These are phyloP conservation scores for Vaccinium corymbosum DNA, from an alignment of 148 eudicot genomes.

Conservation along the genomic window DNA sequence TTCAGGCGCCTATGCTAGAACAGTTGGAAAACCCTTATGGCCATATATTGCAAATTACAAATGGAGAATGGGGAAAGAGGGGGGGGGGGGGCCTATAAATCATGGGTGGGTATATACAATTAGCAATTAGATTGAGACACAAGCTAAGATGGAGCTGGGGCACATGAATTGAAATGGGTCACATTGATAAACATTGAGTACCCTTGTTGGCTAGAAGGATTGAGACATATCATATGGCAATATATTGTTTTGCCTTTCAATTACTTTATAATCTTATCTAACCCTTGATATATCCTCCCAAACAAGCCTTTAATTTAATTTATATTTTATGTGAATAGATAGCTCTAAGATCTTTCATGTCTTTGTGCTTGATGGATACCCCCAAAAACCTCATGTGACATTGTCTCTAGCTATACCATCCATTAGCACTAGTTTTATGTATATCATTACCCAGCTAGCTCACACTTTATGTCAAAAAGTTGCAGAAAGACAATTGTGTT, in stretches of 20 bases:
- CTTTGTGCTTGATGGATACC: neutral
- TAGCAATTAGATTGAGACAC: neutral
- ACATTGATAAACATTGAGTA: neutral
- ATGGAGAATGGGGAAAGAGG: neutral
- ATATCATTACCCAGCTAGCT: neutral
- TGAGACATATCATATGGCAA: neutral
- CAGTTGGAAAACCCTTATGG: neutral
- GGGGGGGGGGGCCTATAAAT: neutral
- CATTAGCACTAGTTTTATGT: neutral
- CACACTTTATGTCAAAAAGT: neutral
- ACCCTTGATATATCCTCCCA: neutral
- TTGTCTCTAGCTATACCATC: neutral
- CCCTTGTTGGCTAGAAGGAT: neutral
- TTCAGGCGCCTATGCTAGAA: neutral
- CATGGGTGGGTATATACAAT: neutral
- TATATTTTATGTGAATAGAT: neutral
- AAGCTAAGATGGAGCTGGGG: neutral
- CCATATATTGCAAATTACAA: neutral
- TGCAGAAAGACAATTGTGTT: neutral
- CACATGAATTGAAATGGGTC: neutral
- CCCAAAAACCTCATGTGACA: slow-evolving; percentile 1
- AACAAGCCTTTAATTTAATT: neutral
- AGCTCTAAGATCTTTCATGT: neutral
- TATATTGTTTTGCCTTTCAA: no score
- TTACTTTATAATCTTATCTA: neutral